Base-by-base conservation (phyloP, 164 flowering plant species). In the Akebia trifoliata region DNA sequence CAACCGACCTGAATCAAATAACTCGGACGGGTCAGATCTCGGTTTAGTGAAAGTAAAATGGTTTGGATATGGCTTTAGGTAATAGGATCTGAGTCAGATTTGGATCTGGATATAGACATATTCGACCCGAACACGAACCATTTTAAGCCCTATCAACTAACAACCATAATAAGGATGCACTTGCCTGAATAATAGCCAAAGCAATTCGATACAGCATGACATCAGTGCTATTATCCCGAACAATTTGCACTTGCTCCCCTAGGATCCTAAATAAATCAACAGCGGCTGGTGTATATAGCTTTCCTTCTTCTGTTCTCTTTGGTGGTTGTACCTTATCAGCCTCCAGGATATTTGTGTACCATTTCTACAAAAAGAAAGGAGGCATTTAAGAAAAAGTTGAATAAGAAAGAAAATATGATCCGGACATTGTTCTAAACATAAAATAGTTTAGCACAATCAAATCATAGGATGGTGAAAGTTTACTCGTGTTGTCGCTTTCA, bases 401-500 rank as follows among this genome's bases (percentile, higher is more conserved):
- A n/a, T 43, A 26, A 58, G 51, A 61, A 36, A 36, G 34, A 36
- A 29, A 10, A 49, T 35, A 14, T 30, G 24, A 37, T 9, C 17
- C 30, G 20, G 52, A 51, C 39, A 28, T 8, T 50, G 42, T 12
- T 35, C 22, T 12, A 17, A 12, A 29, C 2, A 58, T 2, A 38
- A 8, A 11, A 39, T 31, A 50, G 15, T 48, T 9, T 14, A 60
- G 18, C 59, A 39, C 10, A 55, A 40, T n/a, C 25, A n/a, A 25
- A 11, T 20, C 5, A 63, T 17, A 10, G 22, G 42, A 40, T 54
- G 18, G 18, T 14, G 31, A 51, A 38, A 37, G 26, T 7, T 67
- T 75, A 94, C 99, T 80, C 69, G 75, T 36, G 95, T 94, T 56
- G 97, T 94, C 32, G 96, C 97, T 77, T 90, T 95, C 97, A 90